Conservation (phyloP, 2,329 filamentous ascomycete species). For the Curvularia spicifera region DNA sequence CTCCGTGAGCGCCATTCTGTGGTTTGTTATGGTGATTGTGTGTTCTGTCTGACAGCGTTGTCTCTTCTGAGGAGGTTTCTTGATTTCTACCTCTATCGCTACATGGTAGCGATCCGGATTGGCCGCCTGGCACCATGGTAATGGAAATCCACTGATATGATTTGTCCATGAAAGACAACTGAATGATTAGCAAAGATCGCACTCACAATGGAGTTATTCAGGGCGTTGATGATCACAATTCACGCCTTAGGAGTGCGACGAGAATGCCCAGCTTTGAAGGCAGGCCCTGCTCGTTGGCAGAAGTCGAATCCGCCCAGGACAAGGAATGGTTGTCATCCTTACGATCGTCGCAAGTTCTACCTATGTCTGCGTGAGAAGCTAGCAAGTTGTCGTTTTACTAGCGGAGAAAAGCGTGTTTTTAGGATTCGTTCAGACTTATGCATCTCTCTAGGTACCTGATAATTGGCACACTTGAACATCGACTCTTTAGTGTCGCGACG, state of each 20-base stretch:
- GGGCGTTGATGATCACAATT: not conserved
- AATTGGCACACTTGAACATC: not conserved
- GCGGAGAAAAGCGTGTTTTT: not conserved
- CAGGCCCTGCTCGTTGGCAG: not conserved
- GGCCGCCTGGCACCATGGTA: not conserved
- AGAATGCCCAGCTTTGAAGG: no score
- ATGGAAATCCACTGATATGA: not conserved
- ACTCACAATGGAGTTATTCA: not conserved
- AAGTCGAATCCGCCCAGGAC: not conserved
- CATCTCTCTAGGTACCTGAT: not conserved
- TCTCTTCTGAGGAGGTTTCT: not conserved
- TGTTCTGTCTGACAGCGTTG: not conserved
- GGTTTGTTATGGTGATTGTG: not conserved
- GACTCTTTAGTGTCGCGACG: not conserved
- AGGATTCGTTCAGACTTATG: not conserved
- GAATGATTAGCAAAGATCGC: not conserved
- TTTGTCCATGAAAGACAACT: not conserved
- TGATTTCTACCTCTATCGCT: not conserved
- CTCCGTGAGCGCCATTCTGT: not conserved
- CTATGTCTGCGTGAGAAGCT: not conserved
- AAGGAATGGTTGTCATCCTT: not conserved
- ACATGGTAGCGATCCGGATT: conserved; percentile 2
- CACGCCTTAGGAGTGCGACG: not conserved
- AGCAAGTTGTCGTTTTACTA: not conserved
- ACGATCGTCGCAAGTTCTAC: not conserved